A percentile compares a stretch with the other conserved stretches of the same genome.
phyloP scores from a whole-genome alignment of 176 grass and related monocot species.

The Avena insularis region DNA sequence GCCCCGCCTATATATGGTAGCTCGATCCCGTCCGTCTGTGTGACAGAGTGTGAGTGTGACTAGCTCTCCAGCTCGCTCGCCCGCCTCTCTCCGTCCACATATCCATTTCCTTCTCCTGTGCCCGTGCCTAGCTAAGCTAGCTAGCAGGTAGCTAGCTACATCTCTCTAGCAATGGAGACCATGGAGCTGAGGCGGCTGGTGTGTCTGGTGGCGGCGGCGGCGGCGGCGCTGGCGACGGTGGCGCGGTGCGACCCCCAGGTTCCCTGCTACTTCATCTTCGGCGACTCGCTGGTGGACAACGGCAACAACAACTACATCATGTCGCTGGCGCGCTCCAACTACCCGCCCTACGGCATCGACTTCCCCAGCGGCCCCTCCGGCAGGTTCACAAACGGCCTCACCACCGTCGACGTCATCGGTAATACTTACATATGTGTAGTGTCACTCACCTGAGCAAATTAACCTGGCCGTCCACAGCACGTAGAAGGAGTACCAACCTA shows the following conservation, averaged over 20 bases:
- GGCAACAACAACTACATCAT: slow-evolving; percentile 99
- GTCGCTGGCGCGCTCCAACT: slow-evolving; percentile 79
- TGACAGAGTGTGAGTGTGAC: neutral
- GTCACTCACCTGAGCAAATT: neutral
- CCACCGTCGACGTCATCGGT: slow-evolving; percentile 95
- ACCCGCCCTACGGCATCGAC: slow-evolving; percentile 96
- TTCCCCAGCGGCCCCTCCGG: slow-evolving; percentile 71
- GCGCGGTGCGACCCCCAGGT: slow-evolving; percentile 72
- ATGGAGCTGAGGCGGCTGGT: slow-evolving; percentile 50
- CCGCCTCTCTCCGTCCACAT: neutral
- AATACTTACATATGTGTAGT: slow-evolving; percentile 9
- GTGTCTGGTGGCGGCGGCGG: slow-evolving; percentile 19
- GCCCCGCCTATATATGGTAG: slow-evolving; percentile 42
- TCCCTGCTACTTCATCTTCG: slow-evolving; percentile 98
- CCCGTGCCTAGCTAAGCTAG: neutral
- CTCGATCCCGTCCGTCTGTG: neutral
- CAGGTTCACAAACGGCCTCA: slow-evolving; percentile 88
- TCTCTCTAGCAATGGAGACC: neutral
- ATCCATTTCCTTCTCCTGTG: neutral
- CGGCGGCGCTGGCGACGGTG: slow-evolving; percentile 36
- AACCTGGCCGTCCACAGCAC: neutral
- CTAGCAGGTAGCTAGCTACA: neutral
- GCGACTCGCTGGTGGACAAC: slow-evolving; percentile 98
- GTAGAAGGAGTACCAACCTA: neutral
- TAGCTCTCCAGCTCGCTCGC: neutral